Evolutionary conservation across 345 rosid genomes (phyloP), one percentile per base, ranked within the genome.

Genomic region (Pelargonium nanum): DNA sequence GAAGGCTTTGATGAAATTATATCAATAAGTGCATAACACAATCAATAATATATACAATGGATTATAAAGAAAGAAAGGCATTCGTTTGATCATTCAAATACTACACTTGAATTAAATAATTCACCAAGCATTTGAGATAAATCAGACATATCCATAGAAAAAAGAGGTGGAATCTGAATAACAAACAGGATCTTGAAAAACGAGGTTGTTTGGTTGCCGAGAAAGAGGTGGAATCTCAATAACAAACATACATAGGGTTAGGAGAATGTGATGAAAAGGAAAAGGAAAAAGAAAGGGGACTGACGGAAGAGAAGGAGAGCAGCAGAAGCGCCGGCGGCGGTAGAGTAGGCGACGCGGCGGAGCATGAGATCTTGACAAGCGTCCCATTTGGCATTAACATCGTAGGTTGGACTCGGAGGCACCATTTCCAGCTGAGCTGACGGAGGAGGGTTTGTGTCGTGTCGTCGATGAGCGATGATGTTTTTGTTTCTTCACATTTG

Each of bases 261-360:
- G 20, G 1, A 53, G n/a, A 6, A 19, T 19, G 19, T 30, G 0
- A 10, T 44, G 51, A 23, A 63, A 24, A 19, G 16, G 17, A 6
- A 25, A 22, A 20, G 4, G 19, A 32, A 3, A 56, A 5, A 22
- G 22, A 10, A 8, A 30, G 51, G 28, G 55, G 19, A 74, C 88
- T 67, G 48, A 89, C 98, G 80, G 90, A 89, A 93, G 70, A 93
- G 67, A 13, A 93, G 89, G 66, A 93, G 88, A 63, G 94, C 97
- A 58, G 78, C 78, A 54, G 87, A 84, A 22, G 87, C 91, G 58
- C 99, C 96, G 61, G 80, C 88, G 64, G 84, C 55, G 68, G 99
- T 81, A 4, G 96, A 82, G 83, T 89, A 93, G 20, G 84, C 82
- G 72, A 80, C 72, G 32, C 97, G 90, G 24, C 96, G 99, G 53